Evolutionary conservation across 257 asterid genomes (phyloP).

Genomic region (Agastache rugosa): DNA sequence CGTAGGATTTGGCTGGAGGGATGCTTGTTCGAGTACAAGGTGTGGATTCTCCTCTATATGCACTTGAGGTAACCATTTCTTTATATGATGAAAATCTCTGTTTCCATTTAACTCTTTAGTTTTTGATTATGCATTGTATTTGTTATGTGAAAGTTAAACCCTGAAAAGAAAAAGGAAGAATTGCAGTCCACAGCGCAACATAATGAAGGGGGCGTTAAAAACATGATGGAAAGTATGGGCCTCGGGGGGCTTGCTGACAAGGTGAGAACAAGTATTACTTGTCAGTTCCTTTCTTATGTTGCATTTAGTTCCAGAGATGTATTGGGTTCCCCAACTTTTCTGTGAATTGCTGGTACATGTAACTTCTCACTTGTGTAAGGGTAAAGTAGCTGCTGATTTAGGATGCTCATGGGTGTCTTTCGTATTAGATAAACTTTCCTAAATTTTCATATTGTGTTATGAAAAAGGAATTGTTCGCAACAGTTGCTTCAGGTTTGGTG

Average conservation of each 20-base stretch:
- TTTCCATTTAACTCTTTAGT: conserved; percentile 18
- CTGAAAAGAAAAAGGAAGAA: conserved; percentile 66
- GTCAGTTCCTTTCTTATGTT: background rate
- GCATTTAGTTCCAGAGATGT: background rate
- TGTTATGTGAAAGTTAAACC: conserved; percentile 54
- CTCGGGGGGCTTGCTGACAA: conserved; percentile 64
- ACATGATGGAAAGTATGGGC: conserved; percentile 75
- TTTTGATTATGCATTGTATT: conserved; percentile 22
- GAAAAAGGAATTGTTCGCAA: background rate
- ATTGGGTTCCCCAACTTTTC: background rate
- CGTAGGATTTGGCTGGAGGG: conserved; percentile 78
- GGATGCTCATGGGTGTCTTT: background rate
- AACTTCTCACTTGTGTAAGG: conserved; percentile 11
- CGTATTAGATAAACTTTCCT: background rate
- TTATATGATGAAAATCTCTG: conserved; percentile 16
- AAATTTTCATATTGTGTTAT: background rate
- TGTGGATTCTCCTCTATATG: conserved; percentile 68
- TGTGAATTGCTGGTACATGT: background rate
- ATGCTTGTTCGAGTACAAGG: conserved; percentile 72
- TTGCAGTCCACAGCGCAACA: conserved; percentile 47
- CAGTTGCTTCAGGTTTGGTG: background rate
- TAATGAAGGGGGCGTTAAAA: conserved; percentile 51
- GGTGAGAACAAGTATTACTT: conserved; percentile 47
- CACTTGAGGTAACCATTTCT: conserved; percentile 63
- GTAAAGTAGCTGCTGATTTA: conserved; percentile 7